Evolutionary conservation across 257 asterid genomes (phyloP), one percentile per base, ranked within the genome.

Genomic region (Gentiana straminea): DNA sequence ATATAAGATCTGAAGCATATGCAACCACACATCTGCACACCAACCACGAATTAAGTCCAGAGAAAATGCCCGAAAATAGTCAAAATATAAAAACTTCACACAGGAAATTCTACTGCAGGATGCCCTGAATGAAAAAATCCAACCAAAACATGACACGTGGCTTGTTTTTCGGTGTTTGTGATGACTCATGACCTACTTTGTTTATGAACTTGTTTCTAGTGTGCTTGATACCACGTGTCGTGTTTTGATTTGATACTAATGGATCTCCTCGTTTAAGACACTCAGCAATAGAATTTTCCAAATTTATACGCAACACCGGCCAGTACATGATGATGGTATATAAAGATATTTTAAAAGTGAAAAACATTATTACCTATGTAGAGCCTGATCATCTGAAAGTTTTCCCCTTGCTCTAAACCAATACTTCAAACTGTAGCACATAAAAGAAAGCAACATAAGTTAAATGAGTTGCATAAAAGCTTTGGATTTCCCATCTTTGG

Each of bases 331-430:
- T 36, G 15, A 47, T 41, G 13, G 51, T 7, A 10, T 41, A 0
- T 41, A 37, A 46, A 38, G 3, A 7, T 58, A 24, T 43, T 33
- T n/a, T 11, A 44, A 46, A 38, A 8, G 46, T 38, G 53, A 66
- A 58, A 63, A 68, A 65, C 15, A 51, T 49, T 57, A 75, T 66
- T 69, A 87, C 96, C 98, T 79, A 69, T 91, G 98, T 79, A 91
- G 73, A 62, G 83, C 94, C 75, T 79, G 93, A 64, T 91, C 96
- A 72, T 91, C 96, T 67, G 95, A 80, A 64, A 91, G 95, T 68
- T 70, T 80, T 65, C 90, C 98, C 72, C 69, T 79, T 39, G 98
- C 94, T 78, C 95, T 87, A 65, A 91, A 87, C 98, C 98, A 91
- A 79, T 78, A 91, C 65, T 69, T 81, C 72, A 91, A 75, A 75